Base-by-base conservation (phyloP, 331 rosid species). In the Telfairia occidentalis region DNA sequence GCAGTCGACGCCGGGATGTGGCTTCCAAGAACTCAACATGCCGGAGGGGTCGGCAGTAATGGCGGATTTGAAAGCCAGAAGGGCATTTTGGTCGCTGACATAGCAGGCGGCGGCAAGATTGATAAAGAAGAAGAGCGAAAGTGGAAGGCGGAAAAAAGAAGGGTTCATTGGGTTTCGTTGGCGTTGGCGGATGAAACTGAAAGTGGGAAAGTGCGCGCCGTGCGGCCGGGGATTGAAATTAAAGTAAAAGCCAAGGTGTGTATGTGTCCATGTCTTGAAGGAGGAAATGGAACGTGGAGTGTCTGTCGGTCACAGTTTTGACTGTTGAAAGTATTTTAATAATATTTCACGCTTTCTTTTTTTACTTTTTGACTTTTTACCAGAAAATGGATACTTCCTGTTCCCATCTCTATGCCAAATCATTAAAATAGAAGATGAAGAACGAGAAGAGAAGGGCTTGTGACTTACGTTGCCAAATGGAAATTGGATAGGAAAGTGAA, bases 41-140 rank as follows among this genome's bases (percentile, higher is more conserved):
- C 87, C 84, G 5, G 92, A 86, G 1, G 98, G 98, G 78, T 93
- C 98, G 21, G 92, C 83, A 15, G 66, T 77, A 78, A 93, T 90
- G 45, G 78, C 81, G 6, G 92, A 86, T 48, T 90, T 93, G 84
- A 93, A 93, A 7, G 81, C 91, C 42, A 90, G 76, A 2, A 93
- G 87, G 4, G 90, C 97, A 4, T 88, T 29, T 23, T 82, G 88
- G 8, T 93, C 98, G n/a, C 88, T 87, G 3, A 49, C 54, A 49
- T 88, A 79, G 64, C 98, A 93, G 75, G 84, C 82, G 53, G 97
- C 81, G 16, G 63, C 15, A 61, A 53, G 70, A 78, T 77, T 60
- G 76, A 77, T 52, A 30, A 30, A 32, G 80, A 4, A 9, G 30
- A 80, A 2, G 67, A 74, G 76, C 54, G 13, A 11, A 12, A 76